Base-by-base conservation (phyloP, 345 rosid genomes). In the Lenwebbia sp. region DNA sequence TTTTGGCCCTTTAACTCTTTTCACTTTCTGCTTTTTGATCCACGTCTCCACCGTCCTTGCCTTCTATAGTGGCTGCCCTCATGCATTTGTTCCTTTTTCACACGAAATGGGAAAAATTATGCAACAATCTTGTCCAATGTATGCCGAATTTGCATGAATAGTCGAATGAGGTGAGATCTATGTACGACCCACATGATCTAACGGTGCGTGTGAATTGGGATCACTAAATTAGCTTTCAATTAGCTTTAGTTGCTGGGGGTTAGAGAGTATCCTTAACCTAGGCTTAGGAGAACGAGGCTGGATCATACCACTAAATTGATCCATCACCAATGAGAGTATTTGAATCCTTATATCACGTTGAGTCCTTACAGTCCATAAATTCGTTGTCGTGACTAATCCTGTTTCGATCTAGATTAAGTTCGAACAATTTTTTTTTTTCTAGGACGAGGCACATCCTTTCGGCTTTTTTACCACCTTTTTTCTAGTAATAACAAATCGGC, bases 241-340 rank as follows among this genome's bases (percentile, higher is more conserved):
- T 30, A 6, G 40, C 44, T 65, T 30, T 33, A 33, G 0, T 30
- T 15, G 23, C 12, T 33, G 5, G 4, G 41, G 30, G 76, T 2
- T 33, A 7, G 44, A 65, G 76, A 2, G 41, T 3, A 33, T 62
- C 74, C 6, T 14, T 14, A 28, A 62, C 75, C 40, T 6, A 60
- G 0, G 19, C 10, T 13, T n/a, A 60, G 37, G 70, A 13, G 10
- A n/a, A 30, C 19, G 28, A 13, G 74, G 22, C 23, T 1, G 0
- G 0, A 62, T 33, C 19, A 7, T 15, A 7, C 75, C 19, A 15
- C 75, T 7, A 15, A 62, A 62, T 30, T 2, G 10, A 4, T 62
- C 0, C 75, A 7, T 15, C 15, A 3, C 5, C 11, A 0, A 1
- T 7, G 22, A 28, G 22, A 28, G 15, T 11, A 0, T 30, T 1